Base-by-base conservation (phyloP, 495 filamentous ascomycete genomes). In the Aspergillus mulundensis region DNA sequence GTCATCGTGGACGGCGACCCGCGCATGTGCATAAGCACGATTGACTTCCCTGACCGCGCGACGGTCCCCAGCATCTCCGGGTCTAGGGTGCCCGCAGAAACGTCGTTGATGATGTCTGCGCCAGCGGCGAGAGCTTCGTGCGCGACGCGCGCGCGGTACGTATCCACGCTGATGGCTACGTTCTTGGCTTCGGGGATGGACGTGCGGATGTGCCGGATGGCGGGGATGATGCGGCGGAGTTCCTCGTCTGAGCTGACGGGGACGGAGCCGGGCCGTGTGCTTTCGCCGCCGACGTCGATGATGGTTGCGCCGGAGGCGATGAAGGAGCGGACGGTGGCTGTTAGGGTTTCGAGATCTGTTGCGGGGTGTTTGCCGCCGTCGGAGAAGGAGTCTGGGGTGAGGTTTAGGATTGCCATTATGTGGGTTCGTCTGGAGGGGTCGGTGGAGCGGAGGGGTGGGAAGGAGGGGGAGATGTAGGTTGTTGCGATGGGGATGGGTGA, bases 381-480 rank as follows among this genome's bases (percentile, higher is more conserved):
- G 12, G 92, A 97, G 77, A 97, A 97, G 38, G 94, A 97, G 76
- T 98, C 94, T 10, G 93, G 94, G 1, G 93, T 97, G 54, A 96
- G 76, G 73, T 98, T 98, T 49, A 97, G 79, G 61, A 98, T 95
- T 28, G 89, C 87, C 94, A 98, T 97, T 39, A 97, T 71, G 51
- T 84, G 82, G 1, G 92, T 97, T 42, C 74, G 75, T 41, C 89
- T 86, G 49, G 70, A 75, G 0, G 84, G 74, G 56, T 84, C 77
- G 30, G 86, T 81, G 20, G 87, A 77, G 39, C 82, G 80, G 6
- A 96, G 72, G 0, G 85, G 78, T 12, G 80, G 74, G 36, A 85
- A 77, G 42, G 66, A 61, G 7, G 76, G 58, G 2, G 83, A 83
- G 51, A 95, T 78, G 15, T 86, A 86, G 0, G 89, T 90, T 53